Percentiles rank a stretch among this genome's conserved stretches.
Conservation (phyloP, 2,329 filamentous ascomycete species). For the Arthroderma sp. region DNA sequence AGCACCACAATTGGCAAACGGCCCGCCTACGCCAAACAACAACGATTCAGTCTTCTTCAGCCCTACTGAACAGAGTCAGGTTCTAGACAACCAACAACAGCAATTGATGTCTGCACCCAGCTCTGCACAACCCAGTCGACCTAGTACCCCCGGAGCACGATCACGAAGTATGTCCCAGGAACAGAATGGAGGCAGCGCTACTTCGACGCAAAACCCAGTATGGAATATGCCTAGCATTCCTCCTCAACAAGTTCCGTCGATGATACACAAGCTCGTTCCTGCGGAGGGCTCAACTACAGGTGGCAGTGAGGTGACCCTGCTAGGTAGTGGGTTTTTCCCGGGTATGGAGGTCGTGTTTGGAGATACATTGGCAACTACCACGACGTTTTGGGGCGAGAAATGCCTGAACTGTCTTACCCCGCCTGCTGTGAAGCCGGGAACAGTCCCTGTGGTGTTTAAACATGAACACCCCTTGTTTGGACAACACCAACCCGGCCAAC, state of each 20-base stretch:
- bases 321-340: slow-evolving; percentile 69
- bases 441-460: slow-evolving; percentile 59
- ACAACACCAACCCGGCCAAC: slow-evolving; percentile 30
- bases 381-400: slow-evolving; percentile 67
- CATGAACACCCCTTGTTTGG: slow-evolving; percentile 39
- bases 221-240: slow-evolving; percentile 41
- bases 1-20: slow-evolving; percentile 40
- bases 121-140: slow-evolving; percentile 62
- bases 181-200: slow-evolving; percentile 19
- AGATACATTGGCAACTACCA: slow-evolving; percentile 53
- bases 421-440: slow-evolving; percentile 52
- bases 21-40: slow-evolving; percentile 53
- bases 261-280: slow-evolving; percentile 73
- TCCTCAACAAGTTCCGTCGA: slow-evolving; percentile 42
- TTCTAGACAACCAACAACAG: slow-evolving; percentile 50
- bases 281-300: slow-evolving; percentile 68
- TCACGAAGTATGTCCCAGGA: slow-evolving; percentile 26
- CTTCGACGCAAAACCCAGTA: slow-evolving; percentile 37
- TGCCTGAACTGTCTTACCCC: slow-evolving; percentile 70
- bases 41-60: slow-evolving; percentile 48
- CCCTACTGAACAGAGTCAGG: slow-evolving; percentile 45
- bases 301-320: slow-evolving; percentile 73
- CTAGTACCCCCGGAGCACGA: slow-evolving; percentile 50
- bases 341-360: slow-evolving; percentile 79
- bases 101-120: slow-evolving; percentile 59